Percentiles rank a stretch among this genome's conserved stretches.
Evolutionary conservation across 345 rosid genomes (phyloP).

Genomic region (Bruguiera gymnorhiza): DNA sequence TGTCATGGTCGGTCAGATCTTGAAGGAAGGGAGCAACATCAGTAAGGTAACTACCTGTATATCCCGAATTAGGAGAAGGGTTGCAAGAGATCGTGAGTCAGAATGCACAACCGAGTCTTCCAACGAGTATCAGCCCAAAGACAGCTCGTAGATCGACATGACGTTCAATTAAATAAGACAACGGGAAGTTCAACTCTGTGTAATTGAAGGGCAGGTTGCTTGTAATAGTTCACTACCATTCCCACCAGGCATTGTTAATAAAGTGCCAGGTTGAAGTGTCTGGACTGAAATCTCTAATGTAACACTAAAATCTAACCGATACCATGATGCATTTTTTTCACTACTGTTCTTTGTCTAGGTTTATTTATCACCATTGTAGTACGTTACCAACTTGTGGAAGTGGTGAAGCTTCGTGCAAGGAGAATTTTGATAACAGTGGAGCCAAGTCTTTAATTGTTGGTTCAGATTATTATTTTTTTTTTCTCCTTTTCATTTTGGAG

Average conservation of each 20-base stretch:
- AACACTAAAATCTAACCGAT: no score
- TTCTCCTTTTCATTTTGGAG: no score
- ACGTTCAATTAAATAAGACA: not conserved
- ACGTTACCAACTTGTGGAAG: no score
- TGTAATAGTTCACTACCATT: not conserved
- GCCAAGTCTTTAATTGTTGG: no score
- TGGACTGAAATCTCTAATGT: no score
- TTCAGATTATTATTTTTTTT: no score
- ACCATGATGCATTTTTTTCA: no score
- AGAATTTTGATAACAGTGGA: no score
- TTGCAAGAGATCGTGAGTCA: constrained; percentile 89
- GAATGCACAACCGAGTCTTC: constrained; percentile 95
- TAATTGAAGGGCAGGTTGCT: not conserved
- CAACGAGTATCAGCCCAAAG: constrained; percentile 43
- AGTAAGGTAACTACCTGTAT: constrained; percentile 56
- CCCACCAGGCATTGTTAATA: not conserved
- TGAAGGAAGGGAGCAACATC: constrained; percentile 1
- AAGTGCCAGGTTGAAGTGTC: not conserved
- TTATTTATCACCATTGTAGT: not conserved
- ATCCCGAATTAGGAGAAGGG: constrained; percentile 92
- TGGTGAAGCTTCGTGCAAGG: no score
- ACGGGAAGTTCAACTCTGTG: no score
- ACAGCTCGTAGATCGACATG: not conserved
- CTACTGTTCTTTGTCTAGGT: not conserved
- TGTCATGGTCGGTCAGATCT: not conserved